phyloP scores from a whole-genome alignment of 257 asterid genomes.

The Henckelia pumila region DNA sequence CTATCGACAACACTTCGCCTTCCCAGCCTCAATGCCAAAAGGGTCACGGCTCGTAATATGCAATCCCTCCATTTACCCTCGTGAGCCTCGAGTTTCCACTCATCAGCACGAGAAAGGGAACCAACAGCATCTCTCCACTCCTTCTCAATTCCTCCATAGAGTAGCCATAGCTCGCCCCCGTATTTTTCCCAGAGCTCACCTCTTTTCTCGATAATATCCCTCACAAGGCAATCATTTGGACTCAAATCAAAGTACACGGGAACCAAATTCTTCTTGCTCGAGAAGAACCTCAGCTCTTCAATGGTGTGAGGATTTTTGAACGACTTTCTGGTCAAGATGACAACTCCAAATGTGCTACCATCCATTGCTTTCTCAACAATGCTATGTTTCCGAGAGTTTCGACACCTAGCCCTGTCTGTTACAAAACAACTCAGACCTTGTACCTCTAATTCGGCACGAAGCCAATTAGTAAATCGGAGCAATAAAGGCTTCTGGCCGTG shows the following conservation, averaged over 20 bases:
- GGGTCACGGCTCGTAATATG: slow-evolving; percentile 74
- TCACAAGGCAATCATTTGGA: slow-evolving; percentile 82
- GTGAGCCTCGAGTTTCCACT: slow-evolving; percentile 90
- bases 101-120: slow-evolving; percentile 76
- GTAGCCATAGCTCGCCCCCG: slow-evolving; percentile 93
- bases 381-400: slow-evolving; percentile 63
- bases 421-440: slow-evolving; percentile 88
- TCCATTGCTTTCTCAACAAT: slow-evolving; percentile 79
- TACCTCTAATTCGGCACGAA: slow-evolving; percentile 75
- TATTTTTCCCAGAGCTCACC: slow-evolving; percentile 95
- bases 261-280: slow-evolving; percentile 90
- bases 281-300: slow-evolving; percentile 78
- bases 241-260: slow-evolving; percentile 83
- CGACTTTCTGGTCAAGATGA: slow-evolving; percentile 82
- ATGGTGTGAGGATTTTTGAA: slow-evolving; percentile 78
- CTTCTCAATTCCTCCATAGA: slow-evolving; percentile 80
- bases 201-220: slow-evolving; percentile 85
- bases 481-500: slow-evolving; percentile 67
- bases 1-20: slow-evolving; percentile 84
- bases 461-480: slow-evolving; percentile 74
- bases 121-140: slow-evolving; percentile 90
- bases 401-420: slow-evolving; percentile 65
- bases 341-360: slow-evolving; percentile 72
- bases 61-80: slow-evolving; percentile 97
- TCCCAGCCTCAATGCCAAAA: slow-evolving; percentile 87